Evolutionary conservation across 805 yeast species (phyloP).

Genomic region (Yamadazyma ubonensis): DNA sequence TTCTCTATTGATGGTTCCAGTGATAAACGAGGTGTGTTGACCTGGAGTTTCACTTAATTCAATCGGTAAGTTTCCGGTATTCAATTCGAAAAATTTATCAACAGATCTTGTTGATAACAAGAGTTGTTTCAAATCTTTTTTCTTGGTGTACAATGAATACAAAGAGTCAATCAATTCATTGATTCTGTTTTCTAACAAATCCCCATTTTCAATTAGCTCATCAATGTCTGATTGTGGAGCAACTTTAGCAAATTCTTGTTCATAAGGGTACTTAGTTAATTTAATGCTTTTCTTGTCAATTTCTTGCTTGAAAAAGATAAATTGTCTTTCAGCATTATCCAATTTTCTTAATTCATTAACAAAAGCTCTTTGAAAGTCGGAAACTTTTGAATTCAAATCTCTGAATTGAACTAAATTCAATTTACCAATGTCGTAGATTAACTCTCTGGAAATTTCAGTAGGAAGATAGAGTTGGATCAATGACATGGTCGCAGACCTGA

Average conservation of each 20-base stretch:
- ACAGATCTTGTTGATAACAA: conserved; percentile 49
- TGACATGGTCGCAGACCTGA: conserved; percentile 93
- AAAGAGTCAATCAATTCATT: conserved; percentile 67
- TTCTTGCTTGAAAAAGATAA: conserved; percentile 41
- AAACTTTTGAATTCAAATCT: conserved; percentile 74
- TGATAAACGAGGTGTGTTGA: conserved; percentile 45
- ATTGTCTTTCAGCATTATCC: conserved; percentile 88
- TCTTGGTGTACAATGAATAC: conserved; percentile 59
- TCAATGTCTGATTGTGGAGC: conserved; percentile 64
- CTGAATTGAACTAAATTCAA: conserved; percentile 84
- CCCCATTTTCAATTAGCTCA: conserved; percentile 61
- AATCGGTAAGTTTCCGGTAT: conserved; percentile 24
- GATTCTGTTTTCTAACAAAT: conserved; percentile 70
- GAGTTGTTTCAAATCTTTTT: conserved; percentile 67
- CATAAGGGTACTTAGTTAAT: conserved; percentile 27
- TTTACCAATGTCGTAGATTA: conserved; percentile 83
- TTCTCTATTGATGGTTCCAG: conserved; percentile 79
- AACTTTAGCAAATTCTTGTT: conserved; percentile 21
- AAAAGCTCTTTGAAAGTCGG: conserved; percentile 85
- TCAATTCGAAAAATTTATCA: conserved; percentile 33
- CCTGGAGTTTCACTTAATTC: conserved; percentile 37
- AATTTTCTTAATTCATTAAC: conserved; percentile 82
- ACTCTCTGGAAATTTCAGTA: conserved; percentile 83
- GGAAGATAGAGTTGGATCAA: conserved; percentile 89
- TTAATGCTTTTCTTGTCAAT: conserved; percentile 50